Evolutionary conservation across 78 protist genomes (phyloP), one percentile per base, ranked within the genome.

Genomic region (Creolimax fragrantissima): DNA sequence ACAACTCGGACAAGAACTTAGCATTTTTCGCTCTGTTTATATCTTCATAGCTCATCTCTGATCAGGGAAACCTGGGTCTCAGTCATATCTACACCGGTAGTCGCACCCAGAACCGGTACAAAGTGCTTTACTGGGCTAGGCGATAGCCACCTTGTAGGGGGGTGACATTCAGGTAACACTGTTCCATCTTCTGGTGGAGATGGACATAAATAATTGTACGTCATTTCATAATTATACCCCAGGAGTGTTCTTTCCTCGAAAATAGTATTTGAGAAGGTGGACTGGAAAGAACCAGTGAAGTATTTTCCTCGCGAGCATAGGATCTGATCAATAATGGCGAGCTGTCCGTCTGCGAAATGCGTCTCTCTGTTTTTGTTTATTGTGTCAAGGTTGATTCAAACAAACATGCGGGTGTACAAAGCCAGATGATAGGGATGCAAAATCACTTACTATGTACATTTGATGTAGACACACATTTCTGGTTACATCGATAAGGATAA

Each of bases 311-410:
- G 42, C 41, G 86, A 6, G 35, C 86, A 83, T 32, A 83, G 86
- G 42, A 83, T 35, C 86, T 83, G 86, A 24, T 83, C 86, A 24
- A 83, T 24, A 5, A 83, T 11, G 5, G 42, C 86, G 7, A 83
- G 7, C 86, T 83, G 86, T 6, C 86, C 86, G 86, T 83, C 86
- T 24, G 86, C 35, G 41, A 83, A 41, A 41, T 83, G 86, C 74
- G 74, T 58, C 74, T 58, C 74, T 58, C 74, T 58, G 74, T 58
- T 32, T 24, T 17, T 58, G 74, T 0, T n/a, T n/a, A n/a, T n/a
- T n/a, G n/a, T n/a, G n/a, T n/a, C n/a, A n/a, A n/a, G n/a, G n/a
- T n/a, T n/a, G n/a, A n/a, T n/a, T n/a, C n/a, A n/a, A n/a, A n/a
- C n/a, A n/a, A n/a, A n/a, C n/a, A n/a, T n/a, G n/a, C n/a, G n/a